Evolutionary conservation across 768 basidiomycete genomes (phyloP), one percentile per base, ranked within the genome.

Genomic region (Neoboletus brunneissimus): DNA sequence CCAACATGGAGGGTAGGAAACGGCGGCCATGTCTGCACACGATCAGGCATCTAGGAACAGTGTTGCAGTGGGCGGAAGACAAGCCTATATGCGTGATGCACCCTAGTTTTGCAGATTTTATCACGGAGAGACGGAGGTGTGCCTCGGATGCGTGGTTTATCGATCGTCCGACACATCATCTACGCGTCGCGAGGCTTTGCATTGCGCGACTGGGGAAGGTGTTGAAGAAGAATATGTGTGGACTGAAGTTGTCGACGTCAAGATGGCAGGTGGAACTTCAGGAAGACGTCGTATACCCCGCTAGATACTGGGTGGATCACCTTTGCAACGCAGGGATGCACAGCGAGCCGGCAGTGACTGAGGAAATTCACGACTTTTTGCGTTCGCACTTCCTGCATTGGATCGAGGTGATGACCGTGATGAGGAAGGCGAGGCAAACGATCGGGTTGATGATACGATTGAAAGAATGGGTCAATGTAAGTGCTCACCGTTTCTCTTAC

Each of bases 81-180:
- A 57, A 64, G 20, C 64, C 67, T n/a, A 69, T 75, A 43, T 64
- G 54, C 16, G 63, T 71, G 3, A 65, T 68, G 57, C 73, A 75
- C 51, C 66, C 73, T 0, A 73, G 72, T 27, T 72, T 74, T 23
- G 59, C 57, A 6, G 73, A 75, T 48, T 74, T 75, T 40, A 59
- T 75, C 37, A 68, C 68, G 25, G 66, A 74, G 47, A 55, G 23
- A 44, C 58, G 63, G 23, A 63, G 74, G 11, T 74, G 70, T 43
- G 58, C 61, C 4, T 64, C 60, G 8, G 65, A 69, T 18, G 59
- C 51, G 1, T 71, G 71, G 66, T 72, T 64, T 20, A 66, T 74
- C 37, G 64, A 75, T 43, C 61, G 53, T 9, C 43, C 43, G 5
- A 48, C 38, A 18, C 65, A 70, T 31, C 59, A 65, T 47, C 53